Conservation (phyloP, 768 basidiomycete species). For the Dentipellis sp. region DNA sequence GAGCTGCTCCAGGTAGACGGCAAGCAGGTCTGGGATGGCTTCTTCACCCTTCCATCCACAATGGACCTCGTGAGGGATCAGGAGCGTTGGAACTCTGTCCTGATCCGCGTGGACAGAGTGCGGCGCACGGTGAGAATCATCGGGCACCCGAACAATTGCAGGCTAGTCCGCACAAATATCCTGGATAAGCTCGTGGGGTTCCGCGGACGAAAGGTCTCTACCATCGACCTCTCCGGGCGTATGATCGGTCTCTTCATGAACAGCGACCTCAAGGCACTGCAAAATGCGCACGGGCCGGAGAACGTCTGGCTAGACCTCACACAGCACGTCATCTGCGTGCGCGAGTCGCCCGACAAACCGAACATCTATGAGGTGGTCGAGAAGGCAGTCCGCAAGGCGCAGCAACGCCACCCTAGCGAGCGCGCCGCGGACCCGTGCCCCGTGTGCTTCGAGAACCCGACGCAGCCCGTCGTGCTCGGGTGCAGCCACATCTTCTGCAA, state of each 20-base stretch:
- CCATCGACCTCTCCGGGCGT: constrained; percentile 37
- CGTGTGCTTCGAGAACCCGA: constrained; percentile 54
- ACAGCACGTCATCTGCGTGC: constrained; percentile 36
- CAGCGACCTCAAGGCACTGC: constrained; percentile 36
- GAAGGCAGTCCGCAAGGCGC: constrained; percentile 26
- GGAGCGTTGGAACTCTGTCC: constrained; percentile 26
- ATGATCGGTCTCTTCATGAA: constrained; percentile 38
- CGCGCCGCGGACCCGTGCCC: constrained; percentile 37
- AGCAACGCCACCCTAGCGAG: constrained; percentile 19
- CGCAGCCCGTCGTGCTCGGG: constrained; percentile 39
- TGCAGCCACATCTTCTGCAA: constrained; percentile 70
- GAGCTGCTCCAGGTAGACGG: constrained; percentile 45
- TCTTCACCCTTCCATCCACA: constrained; percentile 38
- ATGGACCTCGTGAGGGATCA: constrained; percentile 39
- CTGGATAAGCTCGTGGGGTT: constrained; percentile 37
- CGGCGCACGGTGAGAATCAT: constrained; percentile 45
- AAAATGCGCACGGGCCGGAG: constrained; percentile 42
- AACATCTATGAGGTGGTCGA: constrained; percentile 32
- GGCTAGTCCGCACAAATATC: constrained; percentile 33
- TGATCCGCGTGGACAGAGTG: constrained; percentile 30
- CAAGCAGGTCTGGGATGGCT: constrained; percentile 56
- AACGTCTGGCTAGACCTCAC: constrained; percentile 43
- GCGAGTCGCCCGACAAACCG: constrained; percentile 35
- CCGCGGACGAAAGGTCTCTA: constrained; percentile 30
- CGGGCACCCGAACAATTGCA: constrained; percentile 36